These are phyloP conservation scores for Eimeria maxima DNA, from an alignment of 169 alveolate species.

Conservation along the genomic window DNA sequence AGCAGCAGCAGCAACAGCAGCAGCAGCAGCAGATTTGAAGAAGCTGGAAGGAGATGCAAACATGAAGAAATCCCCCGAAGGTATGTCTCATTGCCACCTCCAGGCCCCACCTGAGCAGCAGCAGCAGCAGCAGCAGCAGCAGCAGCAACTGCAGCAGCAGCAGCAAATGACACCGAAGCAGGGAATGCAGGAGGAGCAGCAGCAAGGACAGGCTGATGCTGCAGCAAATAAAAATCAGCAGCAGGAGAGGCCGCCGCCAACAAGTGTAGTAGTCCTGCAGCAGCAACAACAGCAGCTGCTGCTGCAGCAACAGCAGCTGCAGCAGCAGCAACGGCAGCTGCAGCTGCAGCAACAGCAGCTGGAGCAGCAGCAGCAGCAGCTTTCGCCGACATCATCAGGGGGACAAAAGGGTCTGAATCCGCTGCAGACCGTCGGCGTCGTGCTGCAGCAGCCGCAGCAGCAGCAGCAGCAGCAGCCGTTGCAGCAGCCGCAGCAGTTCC, in stretches of 20 bases:
- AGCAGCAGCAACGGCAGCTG: too few species aligned
- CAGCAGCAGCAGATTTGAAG: neutral
- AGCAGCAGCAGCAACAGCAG: conserved; percentile 72
- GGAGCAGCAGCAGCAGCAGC: too few species aligned
- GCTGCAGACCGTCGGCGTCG: too few species aligned
- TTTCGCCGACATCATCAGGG: too few species aligned
- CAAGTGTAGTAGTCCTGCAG: neutral
- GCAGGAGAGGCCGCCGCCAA: neutral
- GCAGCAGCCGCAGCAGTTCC: neutral
- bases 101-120: too few species aligned
- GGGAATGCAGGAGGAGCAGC: neutral
- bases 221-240: conserved; percentile 1
- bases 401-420: too few species aligned
- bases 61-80: neutral
- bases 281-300: too few species aligned
- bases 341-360: too few species aligned
- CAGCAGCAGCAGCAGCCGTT: conserved; percentile 26
- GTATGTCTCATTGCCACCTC: too few species aligned
- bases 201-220: neutral
- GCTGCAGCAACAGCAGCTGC: too few species aligned
- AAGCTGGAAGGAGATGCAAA: neutral
- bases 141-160: neutral
- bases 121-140: too few species aligned
- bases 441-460: neutral
- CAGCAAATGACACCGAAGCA: neutral